Conservation (phyloP, 2,329 filamentous ascomycete species). For the Fusarium nisikadoi region DNA sequence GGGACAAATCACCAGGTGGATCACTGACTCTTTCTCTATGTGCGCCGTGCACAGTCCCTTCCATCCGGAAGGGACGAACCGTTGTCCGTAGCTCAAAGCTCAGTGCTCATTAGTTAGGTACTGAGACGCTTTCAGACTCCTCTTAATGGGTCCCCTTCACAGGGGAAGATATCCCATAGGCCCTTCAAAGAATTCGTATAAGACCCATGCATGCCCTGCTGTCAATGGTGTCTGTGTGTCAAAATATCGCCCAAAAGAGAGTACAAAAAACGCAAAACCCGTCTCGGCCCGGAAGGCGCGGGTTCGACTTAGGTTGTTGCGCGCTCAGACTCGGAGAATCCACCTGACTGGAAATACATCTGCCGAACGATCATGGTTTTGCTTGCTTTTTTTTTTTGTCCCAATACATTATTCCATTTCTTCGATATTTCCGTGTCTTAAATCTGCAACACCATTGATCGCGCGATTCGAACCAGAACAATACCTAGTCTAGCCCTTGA, state of each 20-base stretch:
- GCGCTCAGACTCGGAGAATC: slow-evolving; percentile 39
- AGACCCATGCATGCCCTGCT: slow-evolving; percentile 15
- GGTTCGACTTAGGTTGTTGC: slow-evolving; percentile 3
- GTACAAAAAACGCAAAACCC: slow-evolving; percentile 18
- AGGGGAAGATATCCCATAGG: slow-evolving; percentile 1
- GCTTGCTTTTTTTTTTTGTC: slow-evolving; percentile 3
- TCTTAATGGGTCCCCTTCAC: not conserved
- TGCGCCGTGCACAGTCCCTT: slow-evolving; percentile 17
- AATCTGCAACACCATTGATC: slow-evolving; percentile 9
- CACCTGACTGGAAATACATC: slow-evolving; percentile 24
- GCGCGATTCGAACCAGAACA: not conserved
- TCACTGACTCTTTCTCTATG: not conserved
- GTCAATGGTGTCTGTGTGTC: slow-evolving; percentile 28
- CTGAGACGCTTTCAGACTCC: slow-evolving; percentile 1
- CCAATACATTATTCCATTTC: not conserved
- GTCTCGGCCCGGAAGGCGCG: slow-evolving; percentile 7
- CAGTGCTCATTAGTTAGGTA: slow-evolving; percentile 2
- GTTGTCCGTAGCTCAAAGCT: slow-evolving; percentile 12
- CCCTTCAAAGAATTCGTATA: slow-evolving; percentile 7
- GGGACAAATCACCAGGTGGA: not conserved
- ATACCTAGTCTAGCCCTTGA: not conserved
- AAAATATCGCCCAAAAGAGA: slow-evolving; percentile 14
- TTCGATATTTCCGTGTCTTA: slow-evolving; percentile 9
- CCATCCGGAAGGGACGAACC: slow-evolving; percentile 29
- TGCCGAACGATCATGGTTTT: slow-evolving; percentile 9